A percentile compares a stretch with the other conserved stretches of the same genome.
Evolutionary conservation across 2,329 filamentous ascomycete species (phyloP).

Genomic region (Grosmannia serpens): DNA sequence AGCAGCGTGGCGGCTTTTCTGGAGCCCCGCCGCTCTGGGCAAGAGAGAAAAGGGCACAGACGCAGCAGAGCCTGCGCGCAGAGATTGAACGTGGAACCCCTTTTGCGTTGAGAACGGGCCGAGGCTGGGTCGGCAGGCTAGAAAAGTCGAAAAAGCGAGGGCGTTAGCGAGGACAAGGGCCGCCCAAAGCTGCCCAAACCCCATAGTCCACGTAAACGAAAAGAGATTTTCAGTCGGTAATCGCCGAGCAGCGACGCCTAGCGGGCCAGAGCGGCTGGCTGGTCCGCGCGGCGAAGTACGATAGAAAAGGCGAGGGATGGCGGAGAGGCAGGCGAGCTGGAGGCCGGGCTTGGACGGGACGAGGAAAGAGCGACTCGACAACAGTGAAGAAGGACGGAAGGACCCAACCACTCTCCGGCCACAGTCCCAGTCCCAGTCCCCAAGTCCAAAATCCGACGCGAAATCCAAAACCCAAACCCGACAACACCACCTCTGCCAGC

Average conservation of each 20-base stretch:
- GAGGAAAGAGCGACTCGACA: background rate
- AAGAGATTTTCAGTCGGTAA: background rate
- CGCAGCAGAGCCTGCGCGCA: too few species aligned
- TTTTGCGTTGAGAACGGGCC: too few species aligned
- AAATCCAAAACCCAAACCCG: background rate
- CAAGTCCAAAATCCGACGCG: background rate
- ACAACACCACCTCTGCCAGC: background rate
- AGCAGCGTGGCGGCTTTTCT: too few species aligned
- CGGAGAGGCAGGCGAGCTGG: background rate
- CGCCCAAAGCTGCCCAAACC: too few species aligned
- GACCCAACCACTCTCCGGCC: too few species aligned
- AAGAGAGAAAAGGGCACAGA: too few species aligned
- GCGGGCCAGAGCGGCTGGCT: background rate
- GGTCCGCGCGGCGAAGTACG: background rate
- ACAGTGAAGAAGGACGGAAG: background rate
- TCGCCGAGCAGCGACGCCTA: background rate
- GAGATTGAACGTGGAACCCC: too few species aligned
- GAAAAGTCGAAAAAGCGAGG: background rate
- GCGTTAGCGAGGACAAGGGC: background rate
- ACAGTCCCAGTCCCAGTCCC: too few species aligned
- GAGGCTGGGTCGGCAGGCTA: background rate
- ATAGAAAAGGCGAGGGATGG: background rate
- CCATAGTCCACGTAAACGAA: background rate
- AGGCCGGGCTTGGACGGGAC: too few species aligned
- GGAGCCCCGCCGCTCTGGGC: too few species aligned